Percentiles rank a stretch among this genome's conserved stretches.
phyloP scores from a whole-genome alignment of 2,329 filamentous ascomycete genomes.

The Phyllosticta capitalensis region DNA sequence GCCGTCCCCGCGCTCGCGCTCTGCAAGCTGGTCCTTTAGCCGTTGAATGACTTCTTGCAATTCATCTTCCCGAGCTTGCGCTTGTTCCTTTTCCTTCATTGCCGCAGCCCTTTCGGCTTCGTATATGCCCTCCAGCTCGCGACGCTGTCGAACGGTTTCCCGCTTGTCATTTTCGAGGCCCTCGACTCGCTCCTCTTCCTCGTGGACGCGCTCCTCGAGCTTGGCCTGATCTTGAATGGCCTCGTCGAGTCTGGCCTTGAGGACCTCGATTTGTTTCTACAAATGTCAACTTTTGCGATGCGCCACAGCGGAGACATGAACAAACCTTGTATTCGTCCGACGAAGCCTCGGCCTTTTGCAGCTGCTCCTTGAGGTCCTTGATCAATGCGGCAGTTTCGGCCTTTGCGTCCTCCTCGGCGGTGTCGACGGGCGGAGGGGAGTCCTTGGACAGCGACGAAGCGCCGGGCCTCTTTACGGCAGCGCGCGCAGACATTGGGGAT shows the following conservation, averaged over 20 bases:
- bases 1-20: constrained; percentile 53
- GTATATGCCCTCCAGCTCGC: constrained; percentile 88
- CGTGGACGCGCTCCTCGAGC: constrained; percentile 79
- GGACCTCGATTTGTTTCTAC: constrained; percentile 72
- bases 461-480: constrained; percentile 28
- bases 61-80: constrained; percentile 74
- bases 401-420: constrained; percentile 53
- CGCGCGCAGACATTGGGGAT: constrained; percentile 30
- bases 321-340: constrained; percentile 55
- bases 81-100: constrained; percentile 86
- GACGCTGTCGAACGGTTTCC: constrained; percentile 70
- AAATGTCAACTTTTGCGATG: background rate
- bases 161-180: constrained; percentile 74
- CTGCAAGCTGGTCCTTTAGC: constrained; percentile 78
- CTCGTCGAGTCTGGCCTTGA: constrained; percentile 82
- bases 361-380: constrained; percentile 73
- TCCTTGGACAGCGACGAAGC: constrained; percentile 25
- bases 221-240: constrained; percentile 71
- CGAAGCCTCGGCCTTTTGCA: constrained; percentile 68
- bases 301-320: background rate
- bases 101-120: constrained; percentile 81
- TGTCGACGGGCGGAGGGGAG: constrained; percentile 11
- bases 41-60: constrained; percentile 84
- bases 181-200: constrained; percentile 76
- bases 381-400: constrained; percentile 71